Evolutionary conservation across 139 green algal genomes (phyloP), one percentile per base, ranked within the genome.

Genomic region (Coccomyxa sp.): DNA sequence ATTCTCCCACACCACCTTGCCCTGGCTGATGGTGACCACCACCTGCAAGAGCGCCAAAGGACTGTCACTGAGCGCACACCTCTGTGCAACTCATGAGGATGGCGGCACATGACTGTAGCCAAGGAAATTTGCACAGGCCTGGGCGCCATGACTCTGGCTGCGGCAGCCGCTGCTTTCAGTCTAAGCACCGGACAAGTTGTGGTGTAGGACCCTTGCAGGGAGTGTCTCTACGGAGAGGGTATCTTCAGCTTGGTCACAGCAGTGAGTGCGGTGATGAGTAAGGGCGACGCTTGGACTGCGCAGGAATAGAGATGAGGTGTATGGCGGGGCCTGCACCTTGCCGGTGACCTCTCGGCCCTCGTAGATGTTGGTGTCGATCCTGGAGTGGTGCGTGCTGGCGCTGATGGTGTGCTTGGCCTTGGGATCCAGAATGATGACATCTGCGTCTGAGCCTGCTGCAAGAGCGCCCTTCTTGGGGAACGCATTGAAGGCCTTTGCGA

Each of bases 361-460:
- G 78, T 98, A 99, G 14, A 99, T 85, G 78, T 97, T 99, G 3
- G 91, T 95, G 85, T 99, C 96, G 74, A 97, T 95, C 10, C 72
- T 71, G 8, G 90, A 96, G 79, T 98, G 92, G 82, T 97, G 91
- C 2, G 72, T 91, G 0, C 78, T 81, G 10, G 93, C 95, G 27
- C 81, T 88, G 36, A 99, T 88, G 29, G 77, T 87, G 81, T 97
- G 94, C 40, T 86, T 73, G 44, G 82, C 71, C 5, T 77, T 39
- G 0, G 96, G 96, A 74, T 99, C 93, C 12, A 99, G 80, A 31
- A 99, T 69, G 38, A 98, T 95, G 40, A 99, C 84, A 71, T 99
- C 96, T 34, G 96, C 96, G 80, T 99, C 96, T 24, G 89, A 92
- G 18, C 94, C 93, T 18, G 84, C 40, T 4, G 89, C 85, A 24